These are phyloP conservation scores for Phytophthora pluvialis DNA, from an alignment of 352 stramenopile species.

Conservation along the genomic window DNA sequence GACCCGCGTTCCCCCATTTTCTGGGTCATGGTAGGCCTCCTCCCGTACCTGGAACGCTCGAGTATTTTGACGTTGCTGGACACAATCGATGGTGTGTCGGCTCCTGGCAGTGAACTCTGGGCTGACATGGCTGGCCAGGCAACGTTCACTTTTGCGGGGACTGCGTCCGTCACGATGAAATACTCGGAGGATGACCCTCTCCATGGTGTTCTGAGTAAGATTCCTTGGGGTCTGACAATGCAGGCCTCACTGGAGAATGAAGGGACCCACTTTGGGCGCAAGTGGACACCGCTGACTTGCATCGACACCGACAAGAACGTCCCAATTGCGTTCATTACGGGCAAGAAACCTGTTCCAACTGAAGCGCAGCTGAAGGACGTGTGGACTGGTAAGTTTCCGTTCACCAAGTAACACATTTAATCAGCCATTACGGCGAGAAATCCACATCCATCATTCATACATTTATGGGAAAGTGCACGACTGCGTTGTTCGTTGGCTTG, in stretches of 20 bases:
- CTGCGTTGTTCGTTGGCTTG: slow-evolving; percentile 6
- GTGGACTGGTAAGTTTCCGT: slow-evolving; percentile 7
- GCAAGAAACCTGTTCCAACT: slow-evolving; percentile 21
- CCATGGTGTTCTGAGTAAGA: slow-evolving; percentile 37
- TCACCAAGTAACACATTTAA: too few relatives aligned
- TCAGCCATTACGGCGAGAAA: too few relatives aligned
- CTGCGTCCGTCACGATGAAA: slow-evolving; percentile 15
- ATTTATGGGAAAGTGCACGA: slow-evolving; percentile 44
- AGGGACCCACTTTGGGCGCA: slow-evolving; percentile 37
- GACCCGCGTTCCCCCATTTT: slow-evolving; percentile 41
- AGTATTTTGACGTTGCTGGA: slow-evolving; percentile 44
- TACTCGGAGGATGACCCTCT: slow-evolving; percentile 49
- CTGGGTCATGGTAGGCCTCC: slow-evolving; percentile 56
- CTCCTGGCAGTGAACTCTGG: slow-evolving; percentile 27
- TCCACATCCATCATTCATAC: neutral
- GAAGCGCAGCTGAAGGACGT: slow-evolving; percentile 13
- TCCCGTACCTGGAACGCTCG: slow-evolving; percentile 42
- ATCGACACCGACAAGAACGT: neutral
- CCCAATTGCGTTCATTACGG: slow-evolving; percentile 9
- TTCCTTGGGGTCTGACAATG: slow-evolving; percentile 40
- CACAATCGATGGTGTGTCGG: slow-evolving; percentile 47
- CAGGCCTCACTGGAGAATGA: slow-evolving; percentile 24
- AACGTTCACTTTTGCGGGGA: slow-evolving; percentile 14
- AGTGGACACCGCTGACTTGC: slow-evolving; percentile 32
- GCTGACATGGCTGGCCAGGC: neutral